phyloP scores from a whole-genome alignment of 208 protist genomes.

The Acanthamoeba rhysodes region DNA sequence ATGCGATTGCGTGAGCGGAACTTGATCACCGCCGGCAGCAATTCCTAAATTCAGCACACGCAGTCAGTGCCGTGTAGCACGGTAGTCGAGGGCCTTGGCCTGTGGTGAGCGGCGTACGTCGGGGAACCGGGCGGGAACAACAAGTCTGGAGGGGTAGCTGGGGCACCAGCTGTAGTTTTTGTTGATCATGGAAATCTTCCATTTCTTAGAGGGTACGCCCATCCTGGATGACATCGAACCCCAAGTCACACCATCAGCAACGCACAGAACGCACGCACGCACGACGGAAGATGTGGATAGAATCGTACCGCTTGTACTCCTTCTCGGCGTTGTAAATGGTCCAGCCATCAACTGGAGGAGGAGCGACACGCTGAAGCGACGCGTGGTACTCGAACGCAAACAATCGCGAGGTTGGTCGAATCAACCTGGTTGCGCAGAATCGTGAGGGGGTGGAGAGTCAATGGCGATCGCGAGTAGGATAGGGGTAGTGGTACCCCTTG shows the following conservation, averaged over 20 bases:
- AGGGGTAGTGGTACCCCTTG: neutral
- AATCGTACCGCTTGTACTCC: conserved; percentile 26
- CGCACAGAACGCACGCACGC: neutral
- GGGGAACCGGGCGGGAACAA: conserved; percentile 5
- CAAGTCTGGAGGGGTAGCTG: conserved; percentile 31
- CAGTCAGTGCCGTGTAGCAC: no score
- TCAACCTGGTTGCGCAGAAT: neutral
- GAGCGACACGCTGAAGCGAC: neutral
- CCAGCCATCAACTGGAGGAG: conserved; percentile 67
- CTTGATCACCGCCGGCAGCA: conserved; percentile 29
- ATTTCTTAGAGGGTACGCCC: conserved; percentile 39
- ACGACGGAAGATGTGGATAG: neutral
- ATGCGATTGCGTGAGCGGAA: conserved; percentile 71
- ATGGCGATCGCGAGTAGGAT: neutral
- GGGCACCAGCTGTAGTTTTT: conserved; percentile 64
- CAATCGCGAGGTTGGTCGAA: neutral
- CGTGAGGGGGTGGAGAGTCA: neutral
- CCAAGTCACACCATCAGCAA: neutral
- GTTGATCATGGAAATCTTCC: conserved; percentile 76
- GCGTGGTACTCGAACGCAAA: conserved; percentile 58
- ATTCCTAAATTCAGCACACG: neutral
- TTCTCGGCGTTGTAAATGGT: conserved; percentile 59
- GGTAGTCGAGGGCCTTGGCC: no score
- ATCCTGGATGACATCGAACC: neutral
- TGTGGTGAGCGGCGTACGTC: neutral